Conservation (phyloP, 768 basidiomycete genomes). For the Rubroboletus pulcherrimus region DNA sequence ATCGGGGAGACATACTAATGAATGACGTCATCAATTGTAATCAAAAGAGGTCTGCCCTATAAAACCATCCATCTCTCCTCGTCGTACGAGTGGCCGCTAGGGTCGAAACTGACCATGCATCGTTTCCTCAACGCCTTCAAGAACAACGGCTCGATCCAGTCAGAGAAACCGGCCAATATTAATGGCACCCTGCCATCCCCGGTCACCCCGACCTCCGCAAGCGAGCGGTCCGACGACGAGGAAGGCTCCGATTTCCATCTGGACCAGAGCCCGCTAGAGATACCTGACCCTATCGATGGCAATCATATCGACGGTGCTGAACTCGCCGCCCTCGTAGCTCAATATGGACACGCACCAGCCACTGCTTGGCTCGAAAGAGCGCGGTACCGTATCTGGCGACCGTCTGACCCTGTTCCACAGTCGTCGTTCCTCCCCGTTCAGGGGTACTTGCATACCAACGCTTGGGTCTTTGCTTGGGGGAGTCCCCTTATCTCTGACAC, state of each 20-base stretch:
- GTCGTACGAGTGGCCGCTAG: too few species aligned
- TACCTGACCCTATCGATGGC: slow-evolving; percentile 5
- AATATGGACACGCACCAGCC: slow-evolving; percentile 63
- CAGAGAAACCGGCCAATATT: not conserved
- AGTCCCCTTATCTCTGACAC: slow-evolving; percentile 51
- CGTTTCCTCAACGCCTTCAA: slow-evolving; percentile 1
- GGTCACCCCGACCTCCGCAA: not conserved
- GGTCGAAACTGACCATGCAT: not conserved
- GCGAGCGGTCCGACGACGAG: not conserved
- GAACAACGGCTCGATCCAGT: not conserved
- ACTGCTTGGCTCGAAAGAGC: slow-evolving; percentile 70
- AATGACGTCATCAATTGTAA: slow-evolving; percentile 2
- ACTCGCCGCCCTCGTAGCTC: slow-evolving; percentile 53
- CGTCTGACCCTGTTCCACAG: slow-evolving; percentile 18
- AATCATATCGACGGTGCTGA: slow-evolving; percentile 12
- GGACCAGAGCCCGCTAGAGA: slow-evolving; percentile 5
- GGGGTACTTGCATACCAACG: slow-evolving; percentile 52
- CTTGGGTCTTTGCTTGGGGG: slow-evolving; percentile 61
- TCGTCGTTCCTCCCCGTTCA: slow-evolving; percentile 49
- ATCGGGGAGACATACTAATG: not conserved
- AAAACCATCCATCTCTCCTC: not conserved
- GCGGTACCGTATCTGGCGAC: slow-evolving; percentile 48
- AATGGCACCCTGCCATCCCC: not conserved
- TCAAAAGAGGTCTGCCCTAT: not conserved
- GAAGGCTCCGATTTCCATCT: not conserved